A percentile compares a stretch with the other conserved stretches of the same genome.
Evolutionary conservation across 345 rosid species (phyloP).

Genomic region (Pugionium cornutum): DNA sequence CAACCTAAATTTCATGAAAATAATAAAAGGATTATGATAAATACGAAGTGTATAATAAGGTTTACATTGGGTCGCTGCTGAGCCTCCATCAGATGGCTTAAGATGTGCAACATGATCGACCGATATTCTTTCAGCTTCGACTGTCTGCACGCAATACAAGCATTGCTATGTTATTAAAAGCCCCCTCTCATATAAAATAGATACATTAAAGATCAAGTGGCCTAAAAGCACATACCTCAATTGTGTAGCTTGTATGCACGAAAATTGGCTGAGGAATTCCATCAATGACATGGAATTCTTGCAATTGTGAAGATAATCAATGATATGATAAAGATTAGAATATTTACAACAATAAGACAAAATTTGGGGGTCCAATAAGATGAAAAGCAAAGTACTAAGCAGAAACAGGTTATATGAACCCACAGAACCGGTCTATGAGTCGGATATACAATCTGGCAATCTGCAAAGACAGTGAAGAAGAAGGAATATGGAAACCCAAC

Average conservation of each 20-base stretch:
- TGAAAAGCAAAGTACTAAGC: too few relatives aligned
- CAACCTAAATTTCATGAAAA: background rate
- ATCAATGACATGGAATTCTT: constrained; percentile 95
- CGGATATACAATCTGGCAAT: background rate
- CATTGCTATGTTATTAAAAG: background rate
- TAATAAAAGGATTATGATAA: constrained; percentile 1
- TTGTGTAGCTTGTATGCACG: constrained; percentile 84
- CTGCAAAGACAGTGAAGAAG: too few relatives aligned
- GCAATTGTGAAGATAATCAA: constrained; percentile 30
- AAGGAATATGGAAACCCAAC: too few relatives aligned
- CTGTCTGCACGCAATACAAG: constrained; percentile 52
- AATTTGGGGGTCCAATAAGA: background rate
- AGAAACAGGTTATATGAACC: too few relatives aligned
- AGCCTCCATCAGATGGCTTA: constrained; percentile 94
- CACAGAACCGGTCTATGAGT: background rate
- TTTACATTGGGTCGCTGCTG: constrained; percentile 93
- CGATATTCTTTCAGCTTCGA: constrained; percentile 94
- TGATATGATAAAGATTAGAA: background rate
- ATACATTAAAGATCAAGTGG: background rate
- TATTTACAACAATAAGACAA: constrained; percentile 16
- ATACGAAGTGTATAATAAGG: constrained; percentile 25
- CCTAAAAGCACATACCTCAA: constrained; percentile 58
- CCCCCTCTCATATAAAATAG: background rate
- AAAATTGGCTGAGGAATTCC: constrained; percentile 95
- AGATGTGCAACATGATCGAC: constrained; percentile 99